Evolutionary conservation across 164 flowering plant genomes (phyloP).

Genomic region (Annona squamosa): DNA sequence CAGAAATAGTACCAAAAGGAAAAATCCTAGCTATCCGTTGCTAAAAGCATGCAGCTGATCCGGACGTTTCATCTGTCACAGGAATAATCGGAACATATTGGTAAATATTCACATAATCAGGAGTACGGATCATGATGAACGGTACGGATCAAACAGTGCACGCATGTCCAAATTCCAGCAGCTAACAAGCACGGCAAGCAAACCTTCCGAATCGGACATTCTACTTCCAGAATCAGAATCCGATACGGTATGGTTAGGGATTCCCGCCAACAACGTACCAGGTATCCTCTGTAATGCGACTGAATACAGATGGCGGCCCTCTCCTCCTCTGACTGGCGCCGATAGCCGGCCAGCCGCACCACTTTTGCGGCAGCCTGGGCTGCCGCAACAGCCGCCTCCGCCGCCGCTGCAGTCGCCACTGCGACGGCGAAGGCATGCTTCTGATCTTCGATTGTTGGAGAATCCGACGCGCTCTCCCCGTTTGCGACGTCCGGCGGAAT

Average conservation of each 20-base stretch:
- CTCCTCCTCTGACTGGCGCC: conserved; percentile 73
- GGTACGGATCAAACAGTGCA: neutral
- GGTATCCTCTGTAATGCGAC: conserved; percentile 77
- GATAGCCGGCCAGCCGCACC: conserved; percentile 66
- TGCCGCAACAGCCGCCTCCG: conserved; percentile 87
- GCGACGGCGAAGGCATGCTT: conserved; percentile 87
- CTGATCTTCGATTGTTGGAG: conserved; percentile 42
- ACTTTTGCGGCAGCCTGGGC: conserved; percentile 94
- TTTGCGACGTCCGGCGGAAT: conserved; percentile 62
- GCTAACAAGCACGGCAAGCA: neutral
- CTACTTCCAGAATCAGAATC: neutral
- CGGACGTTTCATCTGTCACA: neutral
- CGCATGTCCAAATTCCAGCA: neutral
- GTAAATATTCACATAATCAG: too few relatives aligned
- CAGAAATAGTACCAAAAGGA: too few relatives aligned
- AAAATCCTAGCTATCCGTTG: too few relatives aligned
- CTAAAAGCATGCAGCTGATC: neutral
- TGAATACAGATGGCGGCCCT: conserved; percentile 79
- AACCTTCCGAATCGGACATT: neutral
- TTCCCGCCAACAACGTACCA: conserved; percentile 33
- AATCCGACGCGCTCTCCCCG: conserved; percentile 38
- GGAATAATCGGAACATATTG: neutral
- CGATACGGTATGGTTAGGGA: neutral
- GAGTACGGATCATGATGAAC: too few relatives aligned
- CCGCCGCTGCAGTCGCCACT: conserved; percentile 83